Evolutionary conservation across 2,329 filamentous ascomycete genomes (phyloP), one percentile per base, ranked within the genome.

Genomic region (Xylaria sp.): DNA sequence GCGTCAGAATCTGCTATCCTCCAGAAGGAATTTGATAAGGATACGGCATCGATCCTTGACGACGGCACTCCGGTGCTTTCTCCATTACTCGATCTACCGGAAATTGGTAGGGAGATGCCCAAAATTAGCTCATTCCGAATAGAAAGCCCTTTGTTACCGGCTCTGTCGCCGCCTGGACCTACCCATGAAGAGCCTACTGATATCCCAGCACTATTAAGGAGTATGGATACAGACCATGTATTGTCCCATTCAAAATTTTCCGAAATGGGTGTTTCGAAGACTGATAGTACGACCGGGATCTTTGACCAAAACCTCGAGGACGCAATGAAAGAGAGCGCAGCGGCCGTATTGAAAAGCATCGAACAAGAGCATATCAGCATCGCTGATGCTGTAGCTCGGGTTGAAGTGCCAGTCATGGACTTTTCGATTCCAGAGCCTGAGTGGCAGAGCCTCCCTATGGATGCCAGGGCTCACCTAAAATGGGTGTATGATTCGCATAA

Each of bases 351-450:
- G 44, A 72, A 67, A 69, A 68, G 27, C 4, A 67, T 77, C 35
- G 74, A 77, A 25, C 77, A 78, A 53, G 76, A 79, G 44, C 70
- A 69, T 12, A 69, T 78, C 23, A 72, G 75, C 32, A 67, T 70
- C 32, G 69, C 69, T 50, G 74, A 74, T 65, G 75, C 77, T 13
- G 65, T 74, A 21, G 75, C 76, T 50, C 72, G 78, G 60, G 65
- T 78, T 32, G 65, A 73, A 42, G 72, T 78, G 25, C 78, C 78
- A 3, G 53, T 69, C 18, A 71, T 76, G 69, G 76, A 79, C 42
- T 78, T 78, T 65, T 72, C 72, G 3, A 73, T 79, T 5, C 66
- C 71, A 0, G 63, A 71, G 3, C 72, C 73, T 2, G 71, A 67
- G 16, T 79, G 77, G 78, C 47, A 71, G 44, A 18, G 47, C 10